These are phyloP conservation scores for Beauveria caledonica DNA, from an alignment of 2,329 filamentous ascomycete species.

Conservation along the genomic window DNA sequence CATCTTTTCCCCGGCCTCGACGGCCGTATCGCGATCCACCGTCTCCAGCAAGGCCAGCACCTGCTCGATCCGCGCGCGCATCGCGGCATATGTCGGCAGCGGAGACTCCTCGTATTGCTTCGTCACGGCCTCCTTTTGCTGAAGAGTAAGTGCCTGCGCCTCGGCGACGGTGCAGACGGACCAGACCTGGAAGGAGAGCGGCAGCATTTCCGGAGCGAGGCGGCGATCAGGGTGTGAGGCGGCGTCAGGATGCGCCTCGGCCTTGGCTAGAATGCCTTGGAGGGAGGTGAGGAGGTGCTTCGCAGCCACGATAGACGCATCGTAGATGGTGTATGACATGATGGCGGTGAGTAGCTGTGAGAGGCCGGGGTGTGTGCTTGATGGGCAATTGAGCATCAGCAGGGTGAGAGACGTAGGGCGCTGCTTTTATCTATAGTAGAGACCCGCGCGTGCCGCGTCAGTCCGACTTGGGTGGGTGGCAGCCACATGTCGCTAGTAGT, in stretches of 20 bases:
- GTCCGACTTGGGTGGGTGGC: no score
- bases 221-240: conserved; percentile 14
- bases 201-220: conserved; percentile 24
- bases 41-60: neutral
- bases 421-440: no score
- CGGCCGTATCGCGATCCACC: conserved; percentile 17
- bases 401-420: no score
- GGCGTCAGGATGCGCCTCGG: conserved; percentile 17
- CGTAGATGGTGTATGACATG: conserved; percentile 21
- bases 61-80: conserved; percentile 25
- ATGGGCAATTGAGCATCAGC: neutral
- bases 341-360: neutral
- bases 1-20: conserved; percentile 21
- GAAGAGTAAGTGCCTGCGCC: neutral
- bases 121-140: neutral
- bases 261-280: conserved; percentile 19
- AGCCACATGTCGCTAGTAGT: no score
- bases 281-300: conserved; percentile 17
- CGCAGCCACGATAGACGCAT: conserved; percentile 18
- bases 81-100: conserved; percentile 25
- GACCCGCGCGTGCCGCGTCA: no score
- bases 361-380: neutral
- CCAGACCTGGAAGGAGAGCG: conserved; percentile 21
- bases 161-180: conserved; percentile 15
- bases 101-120: neutral